phyloP scores from a whole-genome alignment of 352 stramenopile genomes.

The Bremia lactucae region DNA sequence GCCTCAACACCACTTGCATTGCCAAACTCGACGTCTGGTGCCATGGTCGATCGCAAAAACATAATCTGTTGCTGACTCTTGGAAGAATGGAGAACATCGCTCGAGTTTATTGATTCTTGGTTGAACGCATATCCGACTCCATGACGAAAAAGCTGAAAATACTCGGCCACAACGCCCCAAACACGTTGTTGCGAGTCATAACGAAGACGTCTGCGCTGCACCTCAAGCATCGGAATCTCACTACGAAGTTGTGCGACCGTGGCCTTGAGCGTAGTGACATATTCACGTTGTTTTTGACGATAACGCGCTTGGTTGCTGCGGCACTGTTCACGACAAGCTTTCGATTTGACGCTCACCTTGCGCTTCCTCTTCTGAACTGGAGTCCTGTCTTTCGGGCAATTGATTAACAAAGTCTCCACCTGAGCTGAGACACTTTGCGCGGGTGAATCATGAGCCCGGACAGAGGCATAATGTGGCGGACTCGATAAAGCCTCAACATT shows the following conservation, averaged over 20 bases:
- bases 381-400: neutral
- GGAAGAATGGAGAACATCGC: slow-evolving; percentile 11
- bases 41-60: slow-evolving; percentile 31
- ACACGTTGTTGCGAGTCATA: slow-evolving; percentile 18
- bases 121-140: slow-evolving; percentile 13
- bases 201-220: slow-evolving; percentile 16
- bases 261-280: slow-evolving; percentile 20
- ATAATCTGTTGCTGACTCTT: slow-evolving; percentile 28
- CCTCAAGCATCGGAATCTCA: slow-evolving; percentile 26
- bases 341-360: slow-evolving; percentile 24
- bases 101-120: slow-evolving; percentile 2
- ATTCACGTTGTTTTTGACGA: slow-evolving; percentile 36
- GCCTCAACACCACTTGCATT: slow-evolving; percentile 17
- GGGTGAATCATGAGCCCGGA: slow-evolving; percentile 6
- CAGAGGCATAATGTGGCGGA: neutral
- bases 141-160: slow-evolving; percentile 23
- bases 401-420: slow-evolving; percentile 13
- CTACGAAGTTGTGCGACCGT: slow-evolving; percentile 23
- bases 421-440: slow-evolving; percentile 7
- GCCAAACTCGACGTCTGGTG: slow-evolving; percentile 22
- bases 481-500: neutral
- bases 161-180: slow-evolving; percentile 25
- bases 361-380: slow-evolving; percentile 22
- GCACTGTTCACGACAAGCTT: slow-evolving; percentile 42
- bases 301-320: slow-evolving; percentile 48